Evolutionary conservation across 164 flowering plant genomes (phyloP).

Genomic region (Tetrastigma voinierianum): DNA sequence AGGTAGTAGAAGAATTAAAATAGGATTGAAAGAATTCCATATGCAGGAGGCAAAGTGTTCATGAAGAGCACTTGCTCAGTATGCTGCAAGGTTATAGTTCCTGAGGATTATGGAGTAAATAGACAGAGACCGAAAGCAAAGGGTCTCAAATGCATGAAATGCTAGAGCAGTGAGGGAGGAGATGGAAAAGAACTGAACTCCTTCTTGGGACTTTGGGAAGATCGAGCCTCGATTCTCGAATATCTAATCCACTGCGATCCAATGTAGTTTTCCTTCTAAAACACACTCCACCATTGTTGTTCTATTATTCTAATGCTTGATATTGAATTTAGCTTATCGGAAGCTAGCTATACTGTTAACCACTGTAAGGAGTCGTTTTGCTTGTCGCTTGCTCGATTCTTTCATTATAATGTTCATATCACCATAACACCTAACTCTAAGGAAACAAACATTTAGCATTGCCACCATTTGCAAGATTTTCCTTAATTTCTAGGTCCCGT

Average conservation of each 20-base stretch:
- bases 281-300: not conserved
- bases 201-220: conserved; percentile 82
- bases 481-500: too few relatives aligned
- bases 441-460: too few relatives aligned
- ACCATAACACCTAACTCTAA: too few relatives aligned
- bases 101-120: conserved; percentile 74
- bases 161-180: conserved; percentile 73
- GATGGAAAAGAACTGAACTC: conserved; percentile 79
- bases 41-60: conserved; percentile 42
- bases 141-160: conserved; percentile 94
- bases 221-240: conserved; percentile 59
- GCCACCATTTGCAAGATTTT: too few relatives aligned
- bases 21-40: not conserved
- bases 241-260: conserved; percentile 38
- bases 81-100: conserved; percentile 61
- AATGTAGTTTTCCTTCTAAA: conserved; percentile 32
- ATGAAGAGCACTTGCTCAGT: conserved; percentile 55
- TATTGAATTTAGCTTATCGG: not conserved
- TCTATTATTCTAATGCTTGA: not conserved
- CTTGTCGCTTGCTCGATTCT: too few relatives aligned
- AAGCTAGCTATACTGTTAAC: too few relatives aligned
- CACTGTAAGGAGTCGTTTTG: too few relatives aligned
- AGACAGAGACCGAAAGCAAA: conserved; percentile 80
- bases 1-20: not conserved
- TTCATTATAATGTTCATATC: too few relatives aligned